Evolutionary conservation across 2,329 filamentous ascomycete genomes (phyloP), one percentile per base, ranked within the genome.

Genomic region (Paracamarosporium sp.): DNA sequence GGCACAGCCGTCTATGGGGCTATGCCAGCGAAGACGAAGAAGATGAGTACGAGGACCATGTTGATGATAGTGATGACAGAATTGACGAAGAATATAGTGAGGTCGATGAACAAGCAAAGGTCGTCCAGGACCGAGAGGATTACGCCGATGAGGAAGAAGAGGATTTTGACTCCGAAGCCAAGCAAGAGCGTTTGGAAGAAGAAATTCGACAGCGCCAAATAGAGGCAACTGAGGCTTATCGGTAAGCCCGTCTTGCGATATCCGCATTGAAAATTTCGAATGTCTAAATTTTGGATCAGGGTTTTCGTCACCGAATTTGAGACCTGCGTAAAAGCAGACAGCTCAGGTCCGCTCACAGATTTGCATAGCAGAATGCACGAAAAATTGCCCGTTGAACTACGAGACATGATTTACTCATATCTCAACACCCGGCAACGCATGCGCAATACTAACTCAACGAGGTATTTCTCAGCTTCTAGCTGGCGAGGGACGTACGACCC

Each of bases 331-430:
- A 54, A 54, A 48, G 31, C 31, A n/a, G 31, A 54, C 25, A 48
- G 30, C 35, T 31, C 31, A 15, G 30, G 22, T 6, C 24, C 35
- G 9, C 35, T 54, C 6, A 31, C 7, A 11, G 30, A 28, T 15
- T 33, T 54, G 22, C 20, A 54, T 15, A n/a, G 15, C 31, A 38
- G 13, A 13, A 56, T 56, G 17, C 28, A 27, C 13, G 17, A 47
- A 3, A 45, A 52, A 22, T 40, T 56, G 13, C 40, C 54, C 9
- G 25, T 45, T 15, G 54, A 56, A 27, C 7, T 56, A 12, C 54
- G 54, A 13, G 33, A 52, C 38, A 47, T 51, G 30, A 52, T 56
- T 35, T 56, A 56, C 30, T 20, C 28, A 5, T 46, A 51, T 20
- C 38, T 52, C 20, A 13, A 36, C 12, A 28, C 35, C 6, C 33